These are phyloP conservation scores for Erigeron canadensis DNA, from an alignment of 129 eudicot genomes.

Conservation along the genomic window DNA sequence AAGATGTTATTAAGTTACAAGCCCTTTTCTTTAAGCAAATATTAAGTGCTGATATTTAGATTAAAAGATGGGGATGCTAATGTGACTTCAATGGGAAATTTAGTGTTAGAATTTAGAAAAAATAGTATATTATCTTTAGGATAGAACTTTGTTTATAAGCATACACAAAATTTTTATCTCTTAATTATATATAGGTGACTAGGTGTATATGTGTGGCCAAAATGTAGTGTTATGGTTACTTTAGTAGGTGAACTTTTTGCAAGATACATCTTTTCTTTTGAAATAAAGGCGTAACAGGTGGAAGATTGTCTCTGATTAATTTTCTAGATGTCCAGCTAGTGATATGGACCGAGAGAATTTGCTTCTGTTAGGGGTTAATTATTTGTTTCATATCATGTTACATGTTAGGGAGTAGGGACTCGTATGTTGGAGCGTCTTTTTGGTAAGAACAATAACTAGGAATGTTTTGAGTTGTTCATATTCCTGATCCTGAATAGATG, in stretches of 20 bases:
- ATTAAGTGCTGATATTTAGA: constrained; percentile 10
- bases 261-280: not conserved
- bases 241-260: not conserved
- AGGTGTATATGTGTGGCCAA: constrained; percentile 1
- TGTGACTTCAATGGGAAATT: not conserved
- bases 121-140: not conserved
- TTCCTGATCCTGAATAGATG: too few species aligned
- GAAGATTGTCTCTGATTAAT: not conserved
- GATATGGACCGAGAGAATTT: not conserved
- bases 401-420: not conserved
- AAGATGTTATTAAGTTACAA: constrained; percentile 17
- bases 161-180: not conserved
- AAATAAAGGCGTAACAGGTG: not conserved
- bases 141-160: constrained; percentile 15
- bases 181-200: constrained; percentile 1
- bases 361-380: not conserved
- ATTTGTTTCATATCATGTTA: not conserved
- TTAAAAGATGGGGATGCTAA: not conserved
- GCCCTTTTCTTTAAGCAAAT: constrained; percentile 22
- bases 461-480: too few species aligned
- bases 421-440: not conserved
- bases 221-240: not conserved
- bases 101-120: not conserved
- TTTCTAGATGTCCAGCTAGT: not conserved
- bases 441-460: not conserved